phyloP scores from a whole-genome alignment of 257 asterid species.

The Gentiana dahurica region DNA sequence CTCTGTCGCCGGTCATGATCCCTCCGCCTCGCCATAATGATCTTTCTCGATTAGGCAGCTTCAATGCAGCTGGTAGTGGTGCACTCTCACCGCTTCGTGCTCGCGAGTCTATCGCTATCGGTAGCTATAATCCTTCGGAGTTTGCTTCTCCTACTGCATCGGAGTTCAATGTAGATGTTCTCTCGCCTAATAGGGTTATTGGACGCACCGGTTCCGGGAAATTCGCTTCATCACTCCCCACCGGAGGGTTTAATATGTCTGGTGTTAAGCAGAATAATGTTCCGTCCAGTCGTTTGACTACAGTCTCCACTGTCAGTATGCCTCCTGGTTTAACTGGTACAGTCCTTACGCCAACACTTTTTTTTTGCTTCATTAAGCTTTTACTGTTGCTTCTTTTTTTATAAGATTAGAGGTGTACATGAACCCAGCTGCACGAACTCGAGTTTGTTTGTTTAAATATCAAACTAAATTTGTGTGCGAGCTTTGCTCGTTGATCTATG shows the following conservation, averaged over 20 bases:
- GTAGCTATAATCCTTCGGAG: conserved; percentile 77
- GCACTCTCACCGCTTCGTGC: conserved; percentile 33
- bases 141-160: conserved; percentile 40
- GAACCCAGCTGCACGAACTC: too few relatives aligned
- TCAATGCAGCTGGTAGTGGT: conserved; percentile 21
- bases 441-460: too few relatives aligned
- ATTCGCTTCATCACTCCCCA: conserved; percentile 55
- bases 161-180: conserved; percentile 40
- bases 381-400: too few relatives aligned
- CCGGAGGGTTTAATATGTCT: conserved; percentile 47
- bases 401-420: too few relatives aligned
- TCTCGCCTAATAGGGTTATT: conserved; percentile 27
- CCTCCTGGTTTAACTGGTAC: conserved; percentile 34
- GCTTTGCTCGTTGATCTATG: too few relatives aligned
- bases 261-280: conserved; percentile 29
- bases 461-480: too few relatives aligned
- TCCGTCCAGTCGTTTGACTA: conserved; percentile 26
- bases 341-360: not conserved
- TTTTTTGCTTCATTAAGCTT: too few relatives aligned
- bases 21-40: conserved; percentile 67
- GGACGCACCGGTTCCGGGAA: conserved; percentile 45
- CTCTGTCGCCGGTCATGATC: conserved; percentile 86
- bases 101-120: conserved; percentile 49
- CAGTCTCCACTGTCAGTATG: conserved; percentile 26
- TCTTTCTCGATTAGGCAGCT: conserved; percentile 29